phyloP scores from a whole-genome alignment of 805 yeast species.

The Myxozyma nipponensis region DNA sequence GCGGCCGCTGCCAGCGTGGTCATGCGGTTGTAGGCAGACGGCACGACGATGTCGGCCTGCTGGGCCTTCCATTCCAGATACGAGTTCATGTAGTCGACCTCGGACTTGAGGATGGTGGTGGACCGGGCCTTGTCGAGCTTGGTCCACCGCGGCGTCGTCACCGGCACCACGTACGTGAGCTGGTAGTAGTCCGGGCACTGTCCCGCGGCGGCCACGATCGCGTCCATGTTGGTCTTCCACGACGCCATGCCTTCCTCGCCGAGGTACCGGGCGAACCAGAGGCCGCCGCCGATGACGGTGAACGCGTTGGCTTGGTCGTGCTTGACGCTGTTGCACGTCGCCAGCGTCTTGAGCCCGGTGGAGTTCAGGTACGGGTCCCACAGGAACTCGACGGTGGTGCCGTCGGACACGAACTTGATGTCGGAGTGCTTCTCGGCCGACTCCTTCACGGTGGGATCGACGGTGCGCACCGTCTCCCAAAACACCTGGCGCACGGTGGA shows the following conservation, averaged over 20 bases:
- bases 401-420: constrained; percentile 17
- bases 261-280: constrained; percentile 27
- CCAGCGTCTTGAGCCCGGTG: constrained; percentile 10
- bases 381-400: constrained; percentile 22
- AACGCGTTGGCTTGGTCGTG: constrained; percentile 6
- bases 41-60: constrained; percentile 24
- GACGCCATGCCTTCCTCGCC: constrained; percentile 18
- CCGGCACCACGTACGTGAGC: constrained; percentile 22
- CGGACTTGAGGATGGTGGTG: constrained; percentile 18
- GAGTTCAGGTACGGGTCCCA: constrained; percentile 30
- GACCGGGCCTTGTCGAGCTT: constrained; percentile 22
- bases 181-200: constrained; percentile 9
- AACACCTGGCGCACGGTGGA: constrained; percentile 30
- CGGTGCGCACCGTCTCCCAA: constrained; percentile 27
- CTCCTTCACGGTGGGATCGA: constrained; percentile 28
- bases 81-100: constrained; percentile 23
- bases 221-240: constrained; percentile 21
- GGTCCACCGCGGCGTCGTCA: constrained; percentile 18
- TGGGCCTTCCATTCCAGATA: constrained; percentile 23
- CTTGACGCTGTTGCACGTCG: constrained; percentile 6
- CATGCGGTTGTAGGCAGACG: constrained; percentile 25
- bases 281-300: constrained; percentile 22
- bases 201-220: constrained; percentile 7
- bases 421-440: constrained; percentile 24
- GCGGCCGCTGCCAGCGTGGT: constrained; percentile 12